Base-by-base conservation (phyloP, 208 protist genomes). In the Naegleria fowleri region DNA sequence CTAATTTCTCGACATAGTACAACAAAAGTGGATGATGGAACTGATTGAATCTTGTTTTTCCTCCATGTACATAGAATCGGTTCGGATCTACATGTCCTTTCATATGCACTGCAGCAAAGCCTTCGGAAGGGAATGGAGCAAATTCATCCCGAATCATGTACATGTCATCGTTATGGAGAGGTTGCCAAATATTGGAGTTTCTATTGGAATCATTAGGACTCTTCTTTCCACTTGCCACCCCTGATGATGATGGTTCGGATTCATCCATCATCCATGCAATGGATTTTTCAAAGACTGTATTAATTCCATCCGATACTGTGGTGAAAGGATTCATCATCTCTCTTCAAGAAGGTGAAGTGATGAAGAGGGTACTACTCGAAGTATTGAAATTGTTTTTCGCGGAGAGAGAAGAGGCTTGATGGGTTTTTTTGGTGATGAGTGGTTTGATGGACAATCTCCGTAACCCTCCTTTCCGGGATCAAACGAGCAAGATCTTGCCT, bases 91-190 rank as follows among this genome's bases (percentile, higher is more conserved):
- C 6, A 79, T 36, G 29, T 15, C 29, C 38, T 48, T 86, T 86
- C 16, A 33, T 48, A 39, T 86, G 11, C 16, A 43, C 5, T 19
- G 40, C 83, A 86, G 39, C 5, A 51, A 48, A 51, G 7, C 83
- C 83, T n/a, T 48, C 40, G 5, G 40, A 40, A 29, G 83, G 83
- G 41, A 86, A 86, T 40, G 83, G 83, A 22, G 83, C 13, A 48
- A 86, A 86, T 86, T 86, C 83, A 86, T 86, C 83, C 2, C 83
- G 6, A 86, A 86, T 86, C 33, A 86, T 86, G 38, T 86, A 86
- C 67, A 79, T 79, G n/a, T 86, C 39, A 48, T 86, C 40, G 11
- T 86, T 86, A 39, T 86, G 83, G 0, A 86, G 25, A 33, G 36
- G n/a, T 48, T 86, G 15, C 83, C 83, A 86, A 7, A 38, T 48